A percentile compares a stretch with the other conserved stretches of the same genome.
Conservation (phyloP, 768 basidiomycete species). For the Infundibulicybe gibba region DNA sequence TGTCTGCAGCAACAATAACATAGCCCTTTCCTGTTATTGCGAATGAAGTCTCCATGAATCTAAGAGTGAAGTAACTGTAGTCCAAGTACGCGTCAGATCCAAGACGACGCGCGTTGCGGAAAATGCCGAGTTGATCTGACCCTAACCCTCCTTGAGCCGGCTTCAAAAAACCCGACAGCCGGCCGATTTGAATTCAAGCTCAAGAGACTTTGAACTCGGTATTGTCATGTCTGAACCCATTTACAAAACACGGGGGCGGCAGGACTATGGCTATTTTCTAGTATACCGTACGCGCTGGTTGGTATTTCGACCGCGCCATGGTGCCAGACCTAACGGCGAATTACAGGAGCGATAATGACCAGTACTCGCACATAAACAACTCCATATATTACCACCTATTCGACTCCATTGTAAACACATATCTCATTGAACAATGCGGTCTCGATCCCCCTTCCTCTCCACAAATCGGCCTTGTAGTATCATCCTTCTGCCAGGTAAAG, state of each 20-base stretch:
- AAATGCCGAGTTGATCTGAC: slow-evolving; percentile 13
- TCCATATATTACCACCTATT: slow-evolving; percentile 78
- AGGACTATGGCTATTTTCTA: slow-evolving; percentile 59
- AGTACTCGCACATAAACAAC: slow-evolving; percentile 82
- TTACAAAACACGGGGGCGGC: slow-evolving; percentile 36
- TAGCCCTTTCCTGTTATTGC: slow-evolving; percentile 91
- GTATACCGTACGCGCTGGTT: slow-evolving; percentile 71
- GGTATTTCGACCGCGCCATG: slow-evolving; percentile 10
- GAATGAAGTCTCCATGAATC: slow-evolving; percentile 84
- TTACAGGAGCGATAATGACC: slow-evolving; percentile 84
- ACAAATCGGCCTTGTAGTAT: slow-evolving; percentile 74
- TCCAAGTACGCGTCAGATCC: slow-evolving; percentile 16
- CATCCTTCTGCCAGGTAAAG: slow-evolving; percentile 64
- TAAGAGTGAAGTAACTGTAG: neutral
- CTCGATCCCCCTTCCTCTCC: slow-evolving; percentile 47
- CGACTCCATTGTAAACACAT: slow-evolving; percentile 80
- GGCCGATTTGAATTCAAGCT: no score
- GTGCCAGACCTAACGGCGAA: neutral
- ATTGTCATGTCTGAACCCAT: slow-evolving; percentile 18
- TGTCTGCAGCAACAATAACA: slow-evolving; percentile 90
- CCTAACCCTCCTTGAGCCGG: slow-evolving; percentile 7
- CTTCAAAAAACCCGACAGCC: no score
- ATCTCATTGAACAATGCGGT: slow-evolving; percentile 64
- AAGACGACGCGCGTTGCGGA: slow-evolving; percentile 14
- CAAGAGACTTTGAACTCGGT: neutral